These are phyloP conservation scores for Ophiostoma quercus DNA, from an alignment of 2,329 filamentous ascomycete genomes.

Conservation along the genomic window DNA sequence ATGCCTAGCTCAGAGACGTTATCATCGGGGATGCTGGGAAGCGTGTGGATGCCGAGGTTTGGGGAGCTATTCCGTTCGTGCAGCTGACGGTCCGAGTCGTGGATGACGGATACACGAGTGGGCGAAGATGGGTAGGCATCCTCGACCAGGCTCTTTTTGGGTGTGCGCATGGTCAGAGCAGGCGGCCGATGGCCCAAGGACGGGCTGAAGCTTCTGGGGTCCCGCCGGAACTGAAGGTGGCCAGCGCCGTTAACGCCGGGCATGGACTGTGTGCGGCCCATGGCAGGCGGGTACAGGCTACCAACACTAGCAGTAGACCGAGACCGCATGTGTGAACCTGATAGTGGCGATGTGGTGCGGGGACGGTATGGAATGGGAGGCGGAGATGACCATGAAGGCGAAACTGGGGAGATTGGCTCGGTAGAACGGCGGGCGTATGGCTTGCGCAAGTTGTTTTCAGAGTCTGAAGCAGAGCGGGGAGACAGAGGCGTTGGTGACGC, in stretches of 20 bases:
- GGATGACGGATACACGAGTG: conserved; percentile 47
- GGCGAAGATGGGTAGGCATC: conserved; percentile 56
- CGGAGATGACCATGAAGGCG: conserved; percentile 44
- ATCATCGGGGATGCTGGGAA: conserved; percentile 9
- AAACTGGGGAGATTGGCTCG: conserved; percentile 52
- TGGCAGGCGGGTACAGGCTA: conserved; percentile 37
- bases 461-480: conserved; percentile 16
- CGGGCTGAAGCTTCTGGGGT: conserved; percentile 45
- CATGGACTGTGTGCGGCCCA: conserved; percentile 60
- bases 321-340: conserved; percentile 48
- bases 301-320: conserved; percentile 52
- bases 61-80: conserved; percentile 51
- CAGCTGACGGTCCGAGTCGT: conserved; percentile 46
- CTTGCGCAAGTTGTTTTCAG: conserved; percentile 38
- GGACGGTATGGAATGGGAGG: conserved; percentile 52
- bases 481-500: conserved; percentile 38
- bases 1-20: conserved; percentile 15
- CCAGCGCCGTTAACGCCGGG: conserved; percentile 57
- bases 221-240: conserved; percentile 49
- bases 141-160: conserved; percentile 51
- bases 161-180: conserved; percentile 31
- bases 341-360: conserved; percentile 57
- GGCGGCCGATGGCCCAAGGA: conserved; percentile 44
- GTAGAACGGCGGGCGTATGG: conserved; percentile 53
- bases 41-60: conserved; percentile 36